Conservation (phyloP, 176 grass and related monocot species). For the Oryza officinalis region DNA sequence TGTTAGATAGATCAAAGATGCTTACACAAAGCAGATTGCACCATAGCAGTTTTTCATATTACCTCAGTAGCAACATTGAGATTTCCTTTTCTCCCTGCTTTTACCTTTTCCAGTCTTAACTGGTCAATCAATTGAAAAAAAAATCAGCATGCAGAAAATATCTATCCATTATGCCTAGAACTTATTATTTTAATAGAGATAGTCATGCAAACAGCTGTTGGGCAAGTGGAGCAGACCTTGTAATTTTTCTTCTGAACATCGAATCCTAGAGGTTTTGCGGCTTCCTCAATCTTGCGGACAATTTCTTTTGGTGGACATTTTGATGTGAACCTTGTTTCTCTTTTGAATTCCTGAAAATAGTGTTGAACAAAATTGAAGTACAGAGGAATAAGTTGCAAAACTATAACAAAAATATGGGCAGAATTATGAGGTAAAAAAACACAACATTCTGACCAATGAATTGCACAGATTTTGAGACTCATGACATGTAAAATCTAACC, state of each 20-base stretch:
- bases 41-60: constrained; percentile 3
- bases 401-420: neutral
- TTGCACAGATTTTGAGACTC: neutral
- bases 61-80: constrained; percentile 95
- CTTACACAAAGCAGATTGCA: constrained; percentile 7
- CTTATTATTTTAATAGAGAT: neutral
- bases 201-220: neutral
- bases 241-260: constrained; percentile 97
- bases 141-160: constrained; percentile 15
- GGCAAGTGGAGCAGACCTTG: constrained; percentile 48
- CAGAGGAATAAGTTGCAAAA: neutral
- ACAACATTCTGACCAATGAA: neutral
- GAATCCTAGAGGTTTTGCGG: constrained; percentile 95
- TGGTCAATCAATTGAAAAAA: constrained; percentile 34
- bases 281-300: constrained; percentile 96
- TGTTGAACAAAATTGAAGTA: neutral
- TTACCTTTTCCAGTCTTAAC: constrained; percentile 81
- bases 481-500: neutral
- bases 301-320: constrained; percentile 92
- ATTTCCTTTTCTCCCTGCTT: constrained; percentile 95
- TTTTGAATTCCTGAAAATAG: constrained; percentile 73
- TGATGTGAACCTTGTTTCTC: constrained; percentile 95
- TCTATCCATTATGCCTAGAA: neutral
- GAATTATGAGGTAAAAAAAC: neutral
- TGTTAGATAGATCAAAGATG: neutral